Conservation (phyloP, 2,329 filamentous ascomycete species). For the Ceratocystis papillata region DNA sequence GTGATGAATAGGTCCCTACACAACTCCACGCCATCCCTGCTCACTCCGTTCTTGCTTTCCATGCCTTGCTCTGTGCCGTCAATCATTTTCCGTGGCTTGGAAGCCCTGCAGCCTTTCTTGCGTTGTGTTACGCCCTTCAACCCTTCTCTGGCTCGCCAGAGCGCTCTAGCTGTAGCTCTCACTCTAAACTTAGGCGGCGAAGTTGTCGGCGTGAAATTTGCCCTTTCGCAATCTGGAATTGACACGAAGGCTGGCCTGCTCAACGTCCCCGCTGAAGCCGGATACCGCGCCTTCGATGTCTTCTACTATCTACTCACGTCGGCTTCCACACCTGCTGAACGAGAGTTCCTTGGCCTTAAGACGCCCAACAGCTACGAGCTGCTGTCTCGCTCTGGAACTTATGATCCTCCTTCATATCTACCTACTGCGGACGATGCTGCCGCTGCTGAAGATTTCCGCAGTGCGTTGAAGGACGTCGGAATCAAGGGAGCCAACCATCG, state of each 20-base stretch:
- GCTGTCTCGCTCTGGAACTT: constrained; percentile 73
- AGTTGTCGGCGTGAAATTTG: constrained; percentile 61
- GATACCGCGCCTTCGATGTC: constrained; percentile 89
- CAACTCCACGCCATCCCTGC: constrained; percentile 71
- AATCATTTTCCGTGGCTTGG: constrained; percentile 64
- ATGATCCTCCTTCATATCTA: constrained; percentile 73
- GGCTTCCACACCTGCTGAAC: constrained; percentile 77
- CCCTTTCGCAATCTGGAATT: constrained; percentile 77
- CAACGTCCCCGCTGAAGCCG: constrained; percentile 64
- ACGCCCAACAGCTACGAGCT: constrained; percentile 65
- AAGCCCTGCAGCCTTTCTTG: constrained; percentile 75
- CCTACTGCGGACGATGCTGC: constrained; percentile 88
- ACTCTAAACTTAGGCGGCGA: constrained; percentile 72
- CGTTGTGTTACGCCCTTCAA: constrained; percentile 81
- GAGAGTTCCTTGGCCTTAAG: constrained; percentile 77
- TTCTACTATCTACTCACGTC: constrained; percentile 94
- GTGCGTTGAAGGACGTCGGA: constrained; percentile 78
- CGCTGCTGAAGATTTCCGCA: constrained; percentile 82
- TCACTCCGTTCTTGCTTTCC: constrained; percentile 68
- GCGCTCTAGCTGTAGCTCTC: constrained; percentile 68
- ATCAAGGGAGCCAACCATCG: constrained; percentile 79
- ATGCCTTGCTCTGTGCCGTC: constrained; percentile 70
- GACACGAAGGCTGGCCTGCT: constrained; percentile 73
- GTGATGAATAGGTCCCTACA: constrained; percentile 62
- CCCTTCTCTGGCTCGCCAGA: constrained; percentile 70